phyloP scores from a whole-genome alignment of 176 grass and related monocot species.

The Oryza coarctata region DNA sequence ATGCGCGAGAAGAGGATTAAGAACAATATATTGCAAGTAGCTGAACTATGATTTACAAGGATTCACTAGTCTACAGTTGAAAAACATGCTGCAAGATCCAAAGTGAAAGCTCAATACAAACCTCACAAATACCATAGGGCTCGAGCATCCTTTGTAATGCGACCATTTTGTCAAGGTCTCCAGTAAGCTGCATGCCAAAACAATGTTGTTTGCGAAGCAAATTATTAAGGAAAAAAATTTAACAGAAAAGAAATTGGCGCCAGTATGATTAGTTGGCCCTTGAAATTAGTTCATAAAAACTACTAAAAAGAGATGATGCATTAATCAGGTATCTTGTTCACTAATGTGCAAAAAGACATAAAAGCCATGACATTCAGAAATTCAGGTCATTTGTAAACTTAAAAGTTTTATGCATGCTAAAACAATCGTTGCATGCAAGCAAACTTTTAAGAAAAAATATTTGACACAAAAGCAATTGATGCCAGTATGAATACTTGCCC shows the following conservation, averaged over 20 bases:
- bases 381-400: not conserved
- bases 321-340: not conserved
- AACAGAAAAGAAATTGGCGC: not conserved
- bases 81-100: not conserved
- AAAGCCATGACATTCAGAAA: not conserved
- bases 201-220: not conserved
- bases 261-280: not conserved
- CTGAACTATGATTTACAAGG: not conserved
- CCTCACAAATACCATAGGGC: constrained; percentile 95
- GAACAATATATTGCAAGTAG: not conserved
- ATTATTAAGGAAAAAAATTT: not conserved
- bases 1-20: not conserved
- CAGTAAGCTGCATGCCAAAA: constrained; percentile 62
- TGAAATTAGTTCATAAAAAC: not conserved
- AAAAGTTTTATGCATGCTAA: constrained; percentile 11
- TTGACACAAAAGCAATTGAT: constrained; percentile 3
- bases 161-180: constrained; percentile 91
- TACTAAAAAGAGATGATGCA: not conserved
- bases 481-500: not conserved
- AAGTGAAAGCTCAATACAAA: constrained; percentile 28
- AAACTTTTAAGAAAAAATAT: not conserved
- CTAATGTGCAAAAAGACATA: not conserved
- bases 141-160: constrained; percentile 89
- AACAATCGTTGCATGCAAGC: not conserved
- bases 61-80: not conserved